These are phyloP conservation scores for Penicillium coffeae DNA, from an alignment of 495 filamentous ascomycete genomes.

Conservation along the genomic window DNA sequence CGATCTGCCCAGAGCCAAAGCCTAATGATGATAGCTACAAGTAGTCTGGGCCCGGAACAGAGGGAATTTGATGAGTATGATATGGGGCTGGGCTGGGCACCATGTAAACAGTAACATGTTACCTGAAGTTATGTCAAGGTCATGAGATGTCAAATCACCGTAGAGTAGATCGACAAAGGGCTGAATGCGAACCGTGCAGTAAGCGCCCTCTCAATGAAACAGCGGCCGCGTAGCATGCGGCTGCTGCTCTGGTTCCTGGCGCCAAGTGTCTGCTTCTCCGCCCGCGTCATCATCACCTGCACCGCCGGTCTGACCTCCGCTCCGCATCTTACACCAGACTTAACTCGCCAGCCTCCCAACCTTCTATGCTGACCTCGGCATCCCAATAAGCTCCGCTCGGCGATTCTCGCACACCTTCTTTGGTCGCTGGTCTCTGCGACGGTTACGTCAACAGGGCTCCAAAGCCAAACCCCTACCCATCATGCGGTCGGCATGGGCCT, in stretches of 20 bases:
- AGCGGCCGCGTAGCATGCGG: background rate
- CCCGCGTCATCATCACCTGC: conserved; percentile 39
- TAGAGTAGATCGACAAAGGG: too few relatives aligned
- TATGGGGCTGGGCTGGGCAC: too few relatives aligned
- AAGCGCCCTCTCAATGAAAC: background rate
- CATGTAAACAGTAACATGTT: too few relatives aligned
- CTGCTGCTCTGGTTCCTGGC: conserved; percentile 12
- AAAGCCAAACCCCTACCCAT: conserved; percentile 14
- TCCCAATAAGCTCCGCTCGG: conserved; percentile 6
- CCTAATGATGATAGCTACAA: too few relatives aligned
- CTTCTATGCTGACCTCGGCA: conserved; percentile 7
- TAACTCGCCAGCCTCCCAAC: conserved; percentile 1
- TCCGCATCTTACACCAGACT: conserved; percentile 13
- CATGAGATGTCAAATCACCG: too few relatives aligned
- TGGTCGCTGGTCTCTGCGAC: conserved; percentile 5
- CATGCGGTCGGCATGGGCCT: conserved; percentile 30
- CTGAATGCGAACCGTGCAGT: too few relatives aligned
- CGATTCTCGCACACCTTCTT: conserved; percentile 11
- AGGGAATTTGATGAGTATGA: too few relatives aligned
- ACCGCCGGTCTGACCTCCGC: conserved; percentile 10
- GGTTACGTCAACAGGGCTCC: conserved; percentile 5
- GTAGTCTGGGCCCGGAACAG: too few relatives aligned
- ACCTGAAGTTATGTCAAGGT: too few relatives aligned
- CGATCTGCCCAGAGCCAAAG: background rate
- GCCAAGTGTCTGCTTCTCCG: conserved; percentile 25